A percentile compares a stretch with the other conserved stretches of the same genome.
phyloP scores from a whole-genome alignment of 805 yeast species.

The Yamadazyma tumulicola region DNA sequence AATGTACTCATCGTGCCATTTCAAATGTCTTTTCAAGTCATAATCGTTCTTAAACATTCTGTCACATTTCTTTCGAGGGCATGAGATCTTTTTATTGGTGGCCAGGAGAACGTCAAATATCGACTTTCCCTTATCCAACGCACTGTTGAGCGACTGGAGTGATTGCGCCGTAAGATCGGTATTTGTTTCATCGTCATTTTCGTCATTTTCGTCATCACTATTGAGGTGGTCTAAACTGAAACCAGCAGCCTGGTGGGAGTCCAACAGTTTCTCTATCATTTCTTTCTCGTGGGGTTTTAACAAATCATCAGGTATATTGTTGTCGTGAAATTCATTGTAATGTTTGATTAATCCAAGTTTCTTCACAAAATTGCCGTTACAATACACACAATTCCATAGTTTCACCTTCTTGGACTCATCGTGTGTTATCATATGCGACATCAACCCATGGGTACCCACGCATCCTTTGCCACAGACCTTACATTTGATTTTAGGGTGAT shows the following conservation, averaged over 20 bases:
- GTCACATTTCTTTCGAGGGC: slow-evolving; percentile 50
- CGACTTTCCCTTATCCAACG: slow-evolving; percentile 19
- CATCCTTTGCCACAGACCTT: slow-evolving; percentile 64
- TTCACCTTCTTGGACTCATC: slow-evolving; percentile 48
- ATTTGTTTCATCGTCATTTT: slow-evolving; percentile 9
- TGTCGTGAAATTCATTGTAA: slow-evolving; percentile 47
- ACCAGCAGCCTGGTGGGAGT: background rate
- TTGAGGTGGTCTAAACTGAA: slow-evolving; percentile 4
- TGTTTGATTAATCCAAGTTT: slow-evolving; percentile 58
- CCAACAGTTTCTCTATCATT: slow-evolving; percentile 19
- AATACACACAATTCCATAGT: slow-evolving; percentile 64
- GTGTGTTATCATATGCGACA: slow-evolving; percentile 70
- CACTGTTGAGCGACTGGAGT: slow-evolving; percentile 7
- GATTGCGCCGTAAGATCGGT: slow-evolving; percentile 8
- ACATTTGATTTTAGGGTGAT: slow-evolving; percentile 71
- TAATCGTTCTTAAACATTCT: slow-evolving; percentile 50
- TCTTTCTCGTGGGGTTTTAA: slow-evolving; percentile 21
- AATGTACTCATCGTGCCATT: slow-evolving; percentile 46
- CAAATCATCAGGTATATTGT: slow-evolving; percentile 31
- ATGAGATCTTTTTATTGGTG: slow-evolving; percentile 31
- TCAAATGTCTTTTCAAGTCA: slow-evolving; percentile 48
- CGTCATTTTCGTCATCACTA: slow-evolving; percentile 7
- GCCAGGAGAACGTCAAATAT: slow-evolving; percentile 35
- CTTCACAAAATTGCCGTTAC: slow-evolving; percentile 50
- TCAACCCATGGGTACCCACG: slow-evolving; percentile 67